Conservation (phyloP, 176 grass and related monocot species). For the Triticum monococcum region DNA sequence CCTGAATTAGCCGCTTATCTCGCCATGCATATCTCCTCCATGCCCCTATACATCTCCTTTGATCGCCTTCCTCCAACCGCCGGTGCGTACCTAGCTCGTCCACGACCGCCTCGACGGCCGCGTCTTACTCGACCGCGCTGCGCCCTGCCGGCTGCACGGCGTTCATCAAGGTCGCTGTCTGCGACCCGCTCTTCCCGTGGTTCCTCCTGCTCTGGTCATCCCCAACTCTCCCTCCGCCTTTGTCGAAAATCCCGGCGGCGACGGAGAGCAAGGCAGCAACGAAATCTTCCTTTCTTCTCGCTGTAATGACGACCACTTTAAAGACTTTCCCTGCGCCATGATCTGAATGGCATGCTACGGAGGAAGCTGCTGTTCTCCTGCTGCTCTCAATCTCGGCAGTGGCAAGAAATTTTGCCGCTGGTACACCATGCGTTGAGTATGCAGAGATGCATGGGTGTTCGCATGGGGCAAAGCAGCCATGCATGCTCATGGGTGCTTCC, state of each 20-base stretch:
- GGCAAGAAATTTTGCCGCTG: slow-evolving; percentile 12
- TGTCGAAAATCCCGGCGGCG: slow-evolving; percentile 28
- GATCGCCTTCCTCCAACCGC: slow-evolving; percentile 14
- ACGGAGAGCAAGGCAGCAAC: not conserved
- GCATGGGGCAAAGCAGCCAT: slow-evolving; percentile 29
- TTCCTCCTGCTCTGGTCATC: slow-evolving; percentile 30
- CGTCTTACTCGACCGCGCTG: slow-evolving; percentile 23
- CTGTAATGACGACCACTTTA: not conserved
- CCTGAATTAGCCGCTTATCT: no score
- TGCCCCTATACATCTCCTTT: slow-evolving; percentile 12
- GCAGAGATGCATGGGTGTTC: slow-evolving; percentile 40
- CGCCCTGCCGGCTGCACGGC: not conserved
- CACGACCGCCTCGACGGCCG: slow-evolving; percentile 17
- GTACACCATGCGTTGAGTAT: slow-evolving; percentile 37
- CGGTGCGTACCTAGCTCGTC: slow-evolving; percentile 16
- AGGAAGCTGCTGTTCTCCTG: slow-evolving; percentile 40
- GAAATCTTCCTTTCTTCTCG: slow-evolving; percentile 41
- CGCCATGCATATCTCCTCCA: no score
- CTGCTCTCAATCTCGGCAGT: not conserved
- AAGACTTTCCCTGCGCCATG: not conserved
- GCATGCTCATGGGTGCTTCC: slow-evolving; percentile 34
- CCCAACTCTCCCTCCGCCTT: slow-evolving; percentile 11
- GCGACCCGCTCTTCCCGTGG: slow-evolving; percentile 31
- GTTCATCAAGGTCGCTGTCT: slow-evolving; percentile 31
- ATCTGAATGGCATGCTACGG: slow-evolving; percentile 46